Conservation (phyloP, 2,329 filamentous ascomycete genomes). For the Trichoderma pleuroti region DNA sequence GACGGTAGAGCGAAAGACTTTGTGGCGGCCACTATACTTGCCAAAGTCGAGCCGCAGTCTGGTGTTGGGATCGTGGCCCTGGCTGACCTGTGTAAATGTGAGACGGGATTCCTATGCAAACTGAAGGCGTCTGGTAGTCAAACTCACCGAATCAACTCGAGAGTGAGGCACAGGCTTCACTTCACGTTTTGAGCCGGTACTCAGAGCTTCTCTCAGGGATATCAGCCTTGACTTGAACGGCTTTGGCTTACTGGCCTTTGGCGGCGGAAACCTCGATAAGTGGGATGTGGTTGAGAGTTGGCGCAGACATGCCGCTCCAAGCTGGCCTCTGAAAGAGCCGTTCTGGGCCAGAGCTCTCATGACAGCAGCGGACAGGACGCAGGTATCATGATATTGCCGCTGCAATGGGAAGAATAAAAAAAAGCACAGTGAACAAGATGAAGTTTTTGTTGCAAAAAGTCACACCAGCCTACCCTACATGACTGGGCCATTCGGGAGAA, state of each 20-base stretch:
- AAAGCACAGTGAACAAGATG: neutral
- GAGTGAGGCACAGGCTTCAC: slow-evolving; percentile 20
- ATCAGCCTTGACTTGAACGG: neutral
- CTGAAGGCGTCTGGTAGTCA: neutral
- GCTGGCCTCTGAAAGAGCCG: slow-evolving; percentile 26
- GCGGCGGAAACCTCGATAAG: slow-evolving; percentile 3
- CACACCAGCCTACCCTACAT: neutral
- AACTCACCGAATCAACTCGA: slow-evolving; percentile 29
- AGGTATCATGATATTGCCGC: slow-evolving; percentile 13
- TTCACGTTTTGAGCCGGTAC: neutral
- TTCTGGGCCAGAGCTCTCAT: slow-evolving; percentile 32
- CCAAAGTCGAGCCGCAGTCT: slow-evolving; percentile 29
- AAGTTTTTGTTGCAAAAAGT: neutral
- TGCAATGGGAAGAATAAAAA: neutral
- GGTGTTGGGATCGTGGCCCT: slow-evolving; percentile 35
- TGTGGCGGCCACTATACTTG: slow-evolving; percentile 30
- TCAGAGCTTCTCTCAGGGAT: neutral
- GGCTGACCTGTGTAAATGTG: slow-evolving; percentile 27
- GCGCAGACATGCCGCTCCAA: slow-evolving; percentile 23
- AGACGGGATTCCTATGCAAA: neutral
- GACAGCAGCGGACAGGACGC: slow-evolving; percentile 18
- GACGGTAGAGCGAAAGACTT: slow-evolving; percentile 34
- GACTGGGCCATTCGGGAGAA: neutral
- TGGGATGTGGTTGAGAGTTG: slow-evolving; percentile 27
- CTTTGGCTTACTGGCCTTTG: neutral